Conservation (phyloP, 495 filamentous ascomycete species). For the Aspergillus hancockii region DNA sequence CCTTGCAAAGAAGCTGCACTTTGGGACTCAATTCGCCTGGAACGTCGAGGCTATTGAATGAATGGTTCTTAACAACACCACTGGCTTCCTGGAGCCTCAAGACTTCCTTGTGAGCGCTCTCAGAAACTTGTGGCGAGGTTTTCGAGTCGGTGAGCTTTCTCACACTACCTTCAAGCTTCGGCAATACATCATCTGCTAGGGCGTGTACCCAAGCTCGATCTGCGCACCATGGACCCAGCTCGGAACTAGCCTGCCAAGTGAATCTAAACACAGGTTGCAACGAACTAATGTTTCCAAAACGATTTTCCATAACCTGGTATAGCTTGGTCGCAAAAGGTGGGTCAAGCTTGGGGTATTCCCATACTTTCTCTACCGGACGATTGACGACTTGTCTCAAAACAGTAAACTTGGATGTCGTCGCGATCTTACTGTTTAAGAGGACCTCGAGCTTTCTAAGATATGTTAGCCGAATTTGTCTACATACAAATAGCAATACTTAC, state of each 20-base stretch:
- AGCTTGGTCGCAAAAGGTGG: slow-evolving; percentile 64
- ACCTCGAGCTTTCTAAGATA: slow-evolving; percentile 66
- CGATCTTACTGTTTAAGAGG: slow-evolving; percentile 77
- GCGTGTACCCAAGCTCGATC: slow-evolving; percentile 77
- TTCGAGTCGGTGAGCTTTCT: slow-evolving; percentile 40
- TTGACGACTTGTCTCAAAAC: slow-evolving; percentile 60
- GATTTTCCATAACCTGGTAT: slow-evolving; percentile 52
- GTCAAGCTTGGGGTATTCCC: slow-evolving; percentile 55
- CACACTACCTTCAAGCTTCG: slow-evolving; percentile 61
- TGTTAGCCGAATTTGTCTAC: slow-evolving; percentile 13
- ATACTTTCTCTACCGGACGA: slow-evolving; percentile 60
- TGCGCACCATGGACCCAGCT: slow-evolving; percentile 85
- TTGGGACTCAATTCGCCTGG: slow-evolving; percentile 66
- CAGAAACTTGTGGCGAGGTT: slow-evolving; percentile 25
- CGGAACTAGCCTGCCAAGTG: slow-evolving; percentile 57
- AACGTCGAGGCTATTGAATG: slow-evolving; percentile 43
- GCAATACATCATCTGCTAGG: slow-evolving; percentile 64
- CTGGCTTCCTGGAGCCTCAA: slow-evolving; percentile 60
- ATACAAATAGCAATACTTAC: slow-evolving; percentile 31
- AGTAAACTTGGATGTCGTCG: slow-evolving; percentile 70
- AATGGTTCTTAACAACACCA: slow-evolving; percentile 53
- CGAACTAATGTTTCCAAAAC: slow-evolving; percentile 56
- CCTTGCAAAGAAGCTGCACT: slow-evolving; percentile 60
- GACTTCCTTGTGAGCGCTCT: slow-evolving; percentile 50
- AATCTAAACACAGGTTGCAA: slow-evolving; percentile 63